These are phyloP conservation scores for Silene latifolia DNA, from an alignment of 148 eudicot genomes.

Conservation along the genomic window DNA sequence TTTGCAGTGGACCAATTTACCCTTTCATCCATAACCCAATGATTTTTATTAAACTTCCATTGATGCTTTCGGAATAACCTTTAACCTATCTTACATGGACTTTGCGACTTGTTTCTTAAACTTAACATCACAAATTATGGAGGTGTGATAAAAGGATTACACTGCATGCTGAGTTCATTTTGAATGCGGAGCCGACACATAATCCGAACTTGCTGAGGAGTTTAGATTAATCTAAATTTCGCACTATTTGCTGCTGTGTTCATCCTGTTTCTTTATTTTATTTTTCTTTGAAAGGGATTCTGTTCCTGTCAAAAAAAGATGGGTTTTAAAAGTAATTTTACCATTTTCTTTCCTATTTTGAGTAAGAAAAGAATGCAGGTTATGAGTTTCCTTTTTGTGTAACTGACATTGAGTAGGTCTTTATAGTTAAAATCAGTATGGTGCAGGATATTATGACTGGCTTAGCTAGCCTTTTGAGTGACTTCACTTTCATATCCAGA, in stretches of 20 bases:
- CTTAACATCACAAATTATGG: background rate
- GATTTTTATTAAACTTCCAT: background rate
- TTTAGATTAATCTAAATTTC: too few relatives aligned
- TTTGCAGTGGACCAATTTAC: too few relatives aligned
- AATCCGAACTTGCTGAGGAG: too few relatives aligned
- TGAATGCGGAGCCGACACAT: too few relatives aligned
- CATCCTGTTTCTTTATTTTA: background rate
- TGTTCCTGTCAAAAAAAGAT: too few relatives aligned
- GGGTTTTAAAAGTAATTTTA: too few relatives aligned
- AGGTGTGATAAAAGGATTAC: background rate
- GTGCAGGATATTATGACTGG: background rate
- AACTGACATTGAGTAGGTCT: too few relatives aligned
- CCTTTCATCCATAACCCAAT: too few relatives aligned
- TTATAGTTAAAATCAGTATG: too few relatives aligned
- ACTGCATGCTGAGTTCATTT: background rate
- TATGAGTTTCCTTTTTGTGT: too few relatives aligned
- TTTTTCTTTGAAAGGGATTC: background rate
- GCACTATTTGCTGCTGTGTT: slow-evolving; percentile 2
- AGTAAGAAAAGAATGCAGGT: too few relatives aligned
- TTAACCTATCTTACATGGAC: background rate
- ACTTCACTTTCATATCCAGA: background rate
- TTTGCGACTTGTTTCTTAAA: background rate
- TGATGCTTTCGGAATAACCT: background rate
- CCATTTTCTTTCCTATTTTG: too few relatives aligned
- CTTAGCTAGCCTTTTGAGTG: background rate